These are phyloP conservation scores for Xylariomycetidae sp. DNA, from an alignment of 2,329 filamentous ascomycete species.

Conservation along the genomic window DNA sequence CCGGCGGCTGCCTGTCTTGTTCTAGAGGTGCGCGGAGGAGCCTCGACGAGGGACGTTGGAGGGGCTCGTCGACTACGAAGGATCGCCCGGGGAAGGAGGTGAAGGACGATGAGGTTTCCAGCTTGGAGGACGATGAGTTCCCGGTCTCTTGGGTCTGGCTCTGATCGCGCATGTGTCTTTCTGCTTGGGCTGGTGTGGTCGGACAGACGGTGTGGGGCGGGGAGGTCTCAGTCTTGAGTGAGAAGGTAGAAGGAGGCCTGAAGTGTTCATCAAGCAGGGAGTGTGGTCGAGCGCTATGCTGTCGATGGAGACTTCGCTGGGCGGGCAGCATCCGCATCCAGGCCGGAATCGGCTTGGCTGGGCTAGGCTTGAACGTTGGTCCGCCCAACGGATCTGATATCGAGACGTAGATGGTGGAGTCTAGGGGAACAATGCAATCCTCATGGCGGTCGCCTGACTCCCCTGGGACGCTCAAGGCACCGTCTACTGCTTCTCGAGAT, in stretches of 20 bases:
- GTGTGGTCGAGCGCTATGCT: constrained; percentile 10
- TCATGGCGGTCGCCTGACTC: constrained; percentile 5
- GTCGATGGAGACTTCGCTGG: constrained; percentile 5
- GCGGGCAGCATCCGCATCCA: constrained; percentile 35
- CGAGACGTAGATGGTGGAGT: constrained; percentile 42
- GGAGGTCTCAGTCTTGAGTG: not conserved
- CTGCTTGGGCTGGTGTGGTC: constrained; percentile 9
- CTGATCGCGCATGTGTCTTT: not conserved
- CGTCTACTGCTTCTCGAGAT: constrained; percentile 7
- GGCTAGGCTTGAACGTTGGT: constrained; percentile 40
- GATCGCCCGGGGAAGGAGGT: constrained; percentile 17
- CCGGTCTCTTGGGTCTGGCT: not conserved
- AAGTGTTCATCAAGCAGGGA: constrained; percentile 24
- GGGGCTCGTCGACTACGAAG: constrained; percentile 32
- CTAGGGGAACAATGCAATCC: constrained; percentile 19
- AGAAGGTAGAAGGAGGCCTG: constrained; percentile 4
- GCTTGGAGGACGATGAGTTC: not conserved
- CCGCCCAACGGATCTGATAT: constrained; percentile 42
- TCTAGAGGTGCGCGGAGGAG: no score
- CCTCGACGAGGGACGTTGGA: constrained; percentile 33
- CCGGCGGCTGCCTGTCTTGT: no score
- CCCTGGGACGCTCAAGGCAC: constrained; percentile 9
- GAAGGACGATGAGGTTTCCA: no score
- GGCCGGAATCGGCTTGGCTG: constrained; percentile 44
- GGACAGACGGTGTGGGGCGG: not conserved